Evolutionary conservation across 2,329 filamentous ascomycete species (phyloP).

Genomic region (Zymoseptoria ardabiliae): DNA sequence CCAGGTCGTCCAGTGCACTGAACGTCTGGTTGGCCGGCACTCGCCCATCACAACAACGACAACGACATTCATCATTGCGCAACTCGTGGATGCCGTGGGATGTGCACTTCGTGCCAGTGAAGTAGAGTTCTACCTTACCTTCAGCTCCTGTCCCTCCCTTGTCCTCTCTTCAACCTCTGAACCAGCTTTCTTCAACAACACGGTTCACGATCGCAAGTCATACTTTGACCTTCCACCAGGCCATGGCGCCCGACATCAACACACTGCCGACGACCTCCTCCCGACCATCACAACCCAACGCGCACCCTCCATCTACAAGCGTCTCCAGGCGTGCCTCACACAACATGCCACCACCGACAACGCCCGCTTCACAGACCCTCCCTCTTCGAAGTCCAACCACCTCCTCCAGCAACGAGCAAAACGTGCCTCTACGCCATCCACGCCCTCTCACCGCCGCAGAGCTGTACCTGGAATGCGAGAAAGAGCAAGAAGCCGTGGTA

Average conservation of each 20-base stretch:
- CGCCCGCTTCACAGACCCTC: conserved; percentile 16
- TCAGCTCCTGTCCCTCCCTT: background rate
- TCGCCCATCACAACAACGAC: background rate
- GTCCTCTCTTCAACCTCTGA: background rate
- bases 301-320: conserved; percentile 10
- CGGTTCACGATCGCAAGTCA: background rate
- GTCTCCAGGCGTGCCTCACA: conserved; percentile 18
- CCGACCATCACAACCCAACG: conserved; percentile 26
- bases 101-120: too few species aligned
- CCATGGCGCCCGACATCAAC: conserved; percentile 46
- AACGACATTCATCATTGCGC: too few species aligned
- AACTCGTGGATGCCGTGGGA: background rate
- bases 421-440: conserved; percentile 68
- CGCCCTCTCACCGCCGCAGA: conserved; percentile 82
- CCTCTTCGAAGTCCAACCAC: conserved; percentile 16
- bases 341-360: conserved; percentile 21
- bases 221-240: background rate
- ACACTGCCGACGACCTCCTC: conserved; percentile 35
- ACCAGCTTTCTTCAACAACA: background rate
- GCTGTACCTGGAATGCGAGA: conserved; percentile 81
- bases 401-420: conserved; percentile 17
- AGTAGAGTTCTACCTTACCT: too few species aligned
- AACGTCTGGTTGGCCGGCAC: too few species aligned
- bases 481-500: conserved; percentile 91
- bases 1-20: too few species aligned